Percentiles rank a stretch among this genome's conserved stretches.
phyloP scores from a whole-genome alignment of 495 filamentous ascomycete species.

The Diplogelasinospora grovesii region DNA sequence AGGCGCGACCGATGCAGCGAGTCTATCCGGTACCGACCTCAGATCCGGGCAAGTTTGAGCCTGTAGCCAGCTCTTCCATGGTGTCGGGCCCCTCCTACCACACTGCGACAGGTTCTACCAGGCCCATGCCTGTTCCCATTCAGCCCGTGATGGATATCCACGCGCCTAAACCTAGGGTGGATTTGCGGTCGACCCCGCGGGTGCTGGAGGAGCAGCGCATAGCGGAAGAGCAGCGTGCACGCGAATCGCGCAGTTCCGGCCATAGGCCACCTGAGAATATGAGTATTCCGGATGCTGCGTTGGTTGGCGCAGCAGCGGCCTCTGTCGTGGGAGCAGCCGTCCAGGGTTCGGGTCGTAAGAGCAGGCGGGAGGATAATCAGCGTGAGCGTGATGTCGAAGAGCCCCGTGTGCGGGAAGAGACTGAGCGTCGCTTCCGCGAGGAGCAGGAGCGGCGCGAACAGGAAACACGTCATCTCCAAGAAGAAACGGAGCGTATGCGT shows the following conservation, averaged over 20 bases:
- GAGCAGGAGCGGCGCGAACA: slow-evolving; percentile 11
- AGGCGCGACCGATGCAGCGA: slow-evolving; percentile 30
- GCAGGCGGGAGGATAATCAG: no score
- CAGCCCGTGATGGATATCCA: no score
- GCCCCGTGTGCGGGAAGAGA: slow-evolving; percentile 7
- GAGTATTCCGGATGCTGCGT: slow-evolving; percentile 9
- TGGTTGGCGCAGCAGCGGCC: no score
- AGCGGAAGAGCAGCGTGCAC: slow-evolving; percentile 3
- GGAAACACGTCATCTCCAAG: slow-evolving; percentile 18
- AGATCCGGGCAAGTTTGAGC: slow-evolving; percentile 55
- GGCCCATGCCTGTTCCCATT: slow-evolving; percentile 33
- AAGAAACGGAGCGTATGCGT: slow-evolving; percentile 19
- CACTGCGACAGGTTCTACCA: slow-evolving; percentile 6
- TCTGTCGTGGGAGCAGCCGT: slow-evolving; percentile 42
- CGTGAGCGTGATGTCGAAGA: no score
- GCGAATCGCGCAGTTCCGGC: slow-evolving; percentile 3
- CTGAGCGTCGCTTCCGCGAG: slow-evolving; percentile 9
- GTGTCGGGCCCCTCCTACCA: slow-evolving; percentile 31
- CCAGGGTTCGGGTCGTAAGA: no score
- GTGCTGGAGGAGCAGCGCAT: slow-evolving; percentile 31
- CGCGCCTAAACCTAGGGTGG: slow-evolving; percentile 39
- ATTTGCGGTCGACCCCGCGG: slow-evolving; percentile 34
- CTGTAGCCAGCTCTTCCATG: slow-evolving; percentile 38
- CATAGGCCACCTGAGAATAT: slow-evolving; percentile 8
- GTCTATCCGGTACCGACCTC: slow-evolving; percentile 52